Evolutionary conservation across 805 yeast species (phyloP), one percentile per base, ranked within the genome.

Genomic region (Dipodascus geniculatus): DNA sequence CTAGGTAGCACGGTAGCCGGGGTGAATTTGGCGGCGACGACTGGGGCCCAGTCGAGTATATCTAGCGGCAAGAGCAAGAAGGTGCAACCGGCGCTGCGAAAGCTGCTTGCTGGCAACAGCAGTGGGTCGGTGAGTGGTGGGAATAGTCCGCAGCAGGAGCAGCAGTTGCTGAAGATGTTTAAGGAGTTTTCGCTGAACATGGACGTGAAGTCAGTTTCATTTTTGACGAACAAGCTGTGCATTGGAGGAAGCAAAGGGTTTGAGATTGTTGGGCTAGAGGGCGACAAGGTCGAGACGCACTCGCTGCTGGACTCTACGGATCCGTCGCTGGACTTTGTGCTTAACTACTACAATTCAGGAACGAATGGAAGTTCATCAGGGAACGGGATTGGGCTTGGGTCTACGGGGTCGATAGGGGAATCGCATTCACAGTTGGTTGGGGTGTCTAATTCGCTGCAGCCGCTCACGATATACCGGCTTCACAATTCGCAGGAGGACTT

Each of bases 191-290:
- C 76, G 24, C 88, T 93, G 65, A 82, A 81, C 49, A 84, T 95
- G 3, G 98, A 93, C 61, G 96, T 96, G 1, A 85, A 91, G 42
- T 85, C 95, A 4, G 83, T 93, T n/a, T 89, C 96, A 23, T 91
- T 91, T 64, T 74, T 93, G 68, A 87, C 89, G 65, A 82, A 90
- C 2, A 86, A 85, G 63, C 71, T 93, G 58, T 91, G 97, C 73
- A 85, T 93, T 58, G 99, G 99, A 23, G 93, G 99, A 63, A 83
- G 96, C 28, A 87, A 85, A 66, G 99, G 99, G 0, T 93, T 93
- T 72, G 98, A 93, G 71, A 88, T 93, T 63, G 89, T 93, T 38
- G 85, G 95, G 17, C 74, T 90, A 48, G 86, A 85, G 56, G 87
- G 84, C 53, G 44, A 17, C 8, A 14, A 17, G 53, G 83, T 87